Base-by-base conservation (phyloP, 1,284 basidiomycete genomes). In the Neolentinus lepideus region DNA sequence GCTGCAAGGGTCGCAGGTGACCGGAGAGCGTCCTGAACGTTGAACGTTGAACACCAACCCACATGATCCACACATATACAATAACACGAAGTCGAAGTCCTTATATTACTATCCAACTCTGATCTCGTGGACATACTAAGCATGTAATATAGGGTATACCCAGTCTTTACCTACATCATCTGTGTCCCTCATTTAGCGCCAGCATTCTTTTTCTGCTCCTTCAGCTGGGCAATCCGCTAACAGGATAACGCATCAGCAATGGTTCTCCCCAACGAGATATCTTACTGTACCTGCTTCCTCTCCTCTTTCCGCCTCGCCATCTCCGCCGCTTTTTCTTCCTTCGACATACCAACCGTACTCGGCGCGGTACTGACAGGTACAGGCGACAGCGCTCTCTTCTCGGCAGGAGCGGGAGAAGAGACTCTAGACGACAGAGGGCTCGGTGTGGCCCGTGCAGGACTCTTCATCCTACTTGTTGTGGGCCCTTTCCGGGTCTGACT, bases 231-330 rank as follows among this genome's bases (percentile, higher is more conserved):
- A 55, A 88, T 85, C 8, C 85, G 78, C 85, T 54, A 29, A 19
- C 14, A 21, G 24, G 14, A 22, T 21, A 8, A 21, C 2, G 1
- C 16, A 33, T 4, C 3, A 52, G 14, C 6, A 22, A 4, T 4
- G 6, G 4, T 12, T 54, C 22, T 24, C 10, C 35, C 36, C n/a
- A 14, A 35, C 6, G 33, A 6, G 22, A 50, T 19, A 19, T 63
- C 80, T n/a, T n/a, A n/a, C n/a, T n/a, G 31, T 53, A 88, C 89
- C 76, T 88, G 80, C 69, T 89, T 92, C 51, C 93, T 75, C 68
- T 95, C 93, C 68, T 95, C 93, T 64, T 93, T 88, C 58, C 92
- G 75, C 58, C 90, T 77, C 12, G 88, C 88, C 85, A 95, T 90
- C 73, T 96, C 93, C 25, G 82, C 83, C 0, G 90, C 90, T 69